Base-by-base conservation (phyloP, 495 filamentous ascomycete genomes). In the Sporormia fimetaria region DNA sequence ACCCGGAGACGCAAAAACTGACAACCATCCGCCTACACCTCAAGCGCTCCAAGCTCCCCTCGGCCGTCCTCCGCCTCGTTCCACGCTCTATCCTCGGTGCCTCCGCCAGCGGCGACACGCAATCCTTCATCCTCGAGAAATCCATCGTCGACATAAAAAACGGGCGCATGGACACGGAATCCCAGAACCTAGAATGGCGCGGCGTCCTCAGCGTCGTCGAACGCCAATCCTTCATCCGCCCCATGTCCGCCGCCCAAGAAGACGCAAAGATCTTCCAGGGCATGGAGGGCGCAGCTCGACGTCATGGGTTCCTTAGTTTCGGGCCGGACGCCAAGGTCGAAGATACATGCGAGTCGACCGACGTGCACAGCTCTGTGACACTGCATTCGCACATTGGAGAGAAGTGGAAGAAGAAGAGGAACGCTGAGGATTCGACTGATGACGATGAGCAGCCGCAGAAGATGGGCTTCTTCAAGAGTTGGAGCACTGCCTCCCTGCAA, bases 131-230 rank as follows among this genome's bases (percentile, higher is more conserved):
- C 47, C 73, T 99, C 32, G 90, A 99, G 62, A 86, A 73, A 20
- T 93, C 83, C 43, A 69, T 86, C 17, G 82, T 99, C 12, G 87
- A 96, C 63, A 75, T 87, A 40, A 79, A 74, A 40, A 81, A 93
- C 57, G 87, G 87, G 40, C 87, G 82, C 76, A 67, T 67, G 64
- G 50, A 60, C 29, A 64, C 64, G 4, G 64, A 67, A 40, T 54
- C 41, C 34, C 49, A 50, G 37, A 67, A 67, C 40, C 52, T 67
- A 10, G 63, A 67, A 36, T 67, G 83, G 73, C 88, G 85, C 11
- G 87, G 87, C 23, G 84, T 96, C 21, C 63, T 99, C 32, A 87
- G 80, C 40, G 90, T 99, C 1, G 76, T 94, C 6, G 90, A 99
- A 64, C 77, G 76, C 46, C 90, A 99, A 57, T 55, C 68, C 12